Base-by-base conservation (phyloP, 352 stramenopile genomes). In the Phytopythium ostracodes region DNA sequence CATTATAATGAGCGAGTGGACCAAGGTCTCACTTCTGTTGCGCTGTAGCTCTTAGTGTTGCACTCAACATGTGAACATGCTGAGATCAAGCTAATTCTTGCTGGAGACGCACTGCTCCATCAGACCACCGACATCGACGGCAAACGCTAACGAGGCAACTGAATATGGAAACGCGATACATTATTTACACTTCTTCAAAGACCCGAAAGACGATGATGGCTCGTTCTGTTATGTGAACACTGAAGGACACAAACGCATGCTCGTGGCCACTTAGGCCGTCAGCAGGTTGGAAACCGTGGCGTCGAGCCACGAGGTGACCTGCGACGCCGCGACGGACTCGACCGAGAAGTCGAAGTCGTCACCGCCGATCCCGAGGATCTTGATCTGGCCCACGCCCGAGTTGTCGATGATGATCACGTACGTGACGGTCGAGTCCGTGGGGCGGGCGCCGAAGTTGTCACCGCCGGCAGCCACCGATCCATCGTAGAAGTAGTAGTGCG, bases 401-500 rank as follows among this genome's bases (percentile, higher is more conserved):
- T 84, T 73, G 61, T 84, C 72, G 40, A 82, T 70, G 66, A 86
- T 79, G 49, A 68, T 83, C 36, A 83, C 68, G 63, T 81, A 83
- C 36, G 72, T 86, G 25, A 71, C 66, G 24, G 69, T 62, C 10
- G 56, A 58, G 53, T 77, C 58, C 4, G 74, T 68, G 7, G 72
- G 72, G 22, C 74, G 71, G 1, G 58, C 65, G 2, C 63, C 72
- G 40, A 67, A 85, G 60, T 81, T 85, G 67, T 85, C 73, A 20
- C 71, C 63, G 18, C 74, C 73, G 0, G 79, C 38, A 1, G 72
- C 71, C 29, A 81, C 63, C 20, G 63, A 67, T 31, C 77, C 77
- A 47, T 91, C 78, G 66, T 77, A 84, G 57, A 85, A 88, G 74
- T 91, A 91, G 68, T 89, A 85, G 66, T 91, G 81, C 3, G 81